Percentiles rank a stretch among this genome's conserved stretches.
Conservation (phyloP, 371 early-diverging fungal genomes). For the Apophysomyces variabilis region DNA sequence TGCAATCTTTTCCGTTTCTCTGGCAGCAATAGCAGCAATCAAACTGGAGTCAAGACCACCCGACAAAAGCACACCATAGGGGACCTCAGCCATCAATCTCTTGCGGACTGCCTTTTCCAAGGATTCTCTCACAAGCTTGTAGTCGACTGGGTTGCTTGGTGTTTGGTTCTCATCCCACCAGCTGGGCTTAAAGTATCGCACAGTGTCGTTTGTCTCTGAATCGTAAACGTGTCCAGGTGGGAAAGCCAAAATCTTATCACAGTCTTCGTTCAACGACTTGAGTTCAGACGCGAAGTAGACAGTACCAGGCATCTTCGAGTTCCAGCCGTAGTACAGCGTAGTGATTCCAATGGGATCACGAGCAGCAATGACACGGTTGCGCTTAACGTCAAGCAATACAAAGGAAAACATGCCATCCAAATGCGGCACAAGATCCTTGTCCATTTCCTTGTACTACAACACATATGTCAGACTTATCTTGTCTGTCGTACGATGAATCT, state of each 20-base stretch:
- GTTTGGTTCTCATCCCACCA: slow-evolving; percentile 79
- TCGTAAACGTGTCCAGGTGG: slow-evolving; percentile 94
- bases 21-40: slow-evolving; percentile 90
- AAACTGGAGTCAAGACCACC: slow-evolving; percentile 96
- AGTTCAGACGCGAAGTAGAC: slow-evolving; percentile 94
- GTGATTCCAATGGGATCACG: slow-evolving; percentile 98
- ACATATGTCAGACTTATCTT: no score
- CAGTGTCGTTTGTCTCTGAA: slow-evolving; percentile 74
- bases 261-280: slow-evolving; percentile 93
- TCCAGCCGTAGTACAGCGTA: slow-evolving; percentile 94
- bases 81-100: slow-evolving; percentile 96
- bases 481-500: no score
- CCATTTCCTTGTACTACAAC: slow-evolving; percentile 59
- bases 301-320: slow-evolving; percentile 79
- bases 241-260: slow-evolving; percentile 94
- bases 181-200: slow-evolving; percentile 86
- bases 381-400: slow-evolving; percentile 85
- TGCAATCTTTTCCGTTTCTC: slow-evolving; percentile 60
- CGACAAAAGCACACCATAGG: slow-evolving; percentile 93
- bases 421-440: slow-evolving; percentile 73
- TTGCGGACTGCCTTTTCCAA: slow-evolving; percentile 90
- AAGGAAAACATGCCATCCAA: slow-evolving; percentile 97
- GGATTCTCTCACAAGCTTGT: slow-evolving; percentile 74
- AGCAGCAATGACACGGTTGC: slow-evolving; percentile 85
- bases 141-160: slow-evolving; percentile 62